phyloP scores from a whole-genome alignment of 768 basidiomycete species.

The Leccinum subtestaceum region DNA sequence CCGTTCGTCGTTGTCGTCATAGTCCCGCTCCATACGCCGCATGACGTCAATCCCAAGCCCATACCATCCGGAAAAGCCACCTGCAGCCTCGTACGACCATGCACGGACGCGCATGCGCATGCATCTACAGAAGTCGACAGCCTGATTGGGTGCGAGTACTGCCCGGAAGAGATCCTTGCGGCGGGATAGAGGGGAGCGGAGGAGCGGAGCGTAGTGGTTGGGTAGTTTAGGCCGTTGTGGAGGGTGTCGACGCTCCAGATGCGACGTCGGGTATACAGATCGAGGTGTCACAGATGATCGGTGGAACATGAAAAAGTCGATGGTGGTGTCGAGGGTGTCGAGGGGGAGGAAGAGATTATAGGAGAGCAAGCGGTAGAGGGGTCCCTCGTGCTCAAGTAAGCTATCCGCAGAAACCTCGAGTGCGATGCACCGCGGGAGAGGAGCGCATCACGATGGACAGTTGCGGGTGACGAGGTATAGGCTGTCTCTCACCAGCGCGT shows the following conservation, averaged over 20 bases:
- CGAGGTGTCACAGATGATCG: constrained; percentile 6
- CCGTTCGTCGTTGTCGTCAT: background rate
- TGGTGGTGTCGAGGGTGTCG: background rate
- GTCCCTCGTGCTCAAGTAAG: constrained; percentile 15
- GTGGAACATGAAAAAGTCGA: background rate
- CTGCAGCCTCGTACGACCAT: constrained; percentile 26
- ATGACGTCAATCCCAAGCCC: constrained; percentile 20
- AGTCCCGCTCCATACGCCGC: background rate
- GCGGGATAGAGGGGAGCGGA: constrained; percentile 25
- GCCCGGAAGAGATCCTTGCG: constrained; percentile 28
- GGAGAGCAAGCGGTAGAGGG: background rate
- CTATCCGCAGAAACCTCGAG: constrained; percentile 28
- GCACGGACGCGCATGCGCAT: background rate
- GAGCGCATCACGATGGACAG: constrained; percentile 17
- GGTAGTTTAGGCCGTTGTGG: constrained; percentile 26
- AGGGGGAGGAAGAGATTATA: background rate
- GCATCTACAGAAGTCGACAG: constrained; percentile 21
- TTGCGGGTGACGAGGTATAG: constrained; percentile 14
- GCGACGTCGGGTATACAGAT: constrained; percentile 8
- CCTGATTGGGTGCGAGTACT: constrained; percentile 16
- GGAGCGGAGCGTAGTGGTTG: constrained; percentile 27
- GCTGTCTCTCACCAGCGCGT: constrained; percentile 10
- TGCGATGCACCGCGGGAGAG: constrained; percentile 26
- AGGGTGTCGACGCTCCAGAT: constrained; percentile 8
- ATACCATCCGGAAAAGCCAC: constrained; percentile 30